phyloP scores from a whole-genome alignment of 768 basidiomycete species.

The Tubosaeta sp. region DNA sequence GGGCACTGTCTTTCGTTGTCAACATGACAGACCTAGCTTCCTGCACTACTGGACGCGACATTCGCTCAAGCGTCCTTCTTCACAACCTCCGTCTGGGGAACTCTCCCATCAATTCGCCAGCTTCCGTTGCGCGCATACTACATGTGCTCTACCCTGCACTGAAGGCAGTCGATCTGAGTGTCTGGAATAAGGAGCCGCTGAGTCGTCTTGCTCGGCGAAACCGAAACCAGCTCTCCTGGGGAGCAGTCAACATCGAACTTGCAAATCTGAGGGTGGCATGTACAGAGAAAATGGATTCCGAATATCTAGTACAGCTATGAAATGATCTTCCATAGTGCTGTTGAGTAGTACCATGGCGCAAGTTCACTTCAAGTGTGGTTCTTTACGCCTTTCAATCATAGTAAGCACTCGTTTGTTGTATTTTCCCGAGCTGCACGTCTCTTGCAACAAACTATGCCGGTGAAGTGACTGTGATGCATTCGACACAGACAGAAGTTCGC shows the following conservation, averaged over 20 bases:
- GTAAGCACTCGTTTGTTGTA: no score
- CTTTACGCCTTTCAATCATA: no score
- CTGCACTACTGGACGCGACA: neutral
- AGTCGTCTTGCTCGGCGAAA: slow-evolving; percentile 7
- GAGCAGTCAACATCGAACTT: slow-evolving; percentile 16
- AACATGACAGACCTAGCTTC: slow-evolving; percentile 8
- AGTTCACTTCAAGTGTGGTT: no score
- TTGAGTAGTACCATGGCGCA: no score
- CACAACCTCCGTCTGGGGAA: slow-evolving; percentile 19
- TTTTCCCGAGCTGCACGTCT: no score
- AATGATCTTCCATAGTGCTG: neutral
- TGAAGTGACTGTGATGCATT: no score
- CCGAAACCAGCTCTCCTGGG: slow-evolving; percentile 15
- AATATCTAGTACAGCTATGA: neutral
- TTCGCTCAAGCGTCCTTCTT: slow-evolving; percentile 3
- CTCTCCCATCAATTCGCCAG: slow-evolving; percentile 11
- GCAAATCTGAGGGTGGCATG: neutral
- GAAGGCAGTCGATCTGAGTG: slow-evolving; percentile 16
- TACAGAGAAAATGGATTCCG: neutral
- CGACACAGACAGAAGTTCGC: no score
- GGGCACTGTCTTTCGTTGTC: slow-evolving; percentile 21
- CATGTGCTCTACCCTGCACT: slow-evolving; percentile 17
- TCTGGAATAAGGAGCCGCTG: slow-evolving; percentile 14
- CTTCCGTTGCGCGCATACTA: slow-evolving; percentile 8
- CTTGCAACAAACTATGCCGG: no score